These are phyloP conservation scores for Pugionium dolabratum DNA, from an alignment of 345 rosid genomes.

Conservation along the genomic window DNA sequence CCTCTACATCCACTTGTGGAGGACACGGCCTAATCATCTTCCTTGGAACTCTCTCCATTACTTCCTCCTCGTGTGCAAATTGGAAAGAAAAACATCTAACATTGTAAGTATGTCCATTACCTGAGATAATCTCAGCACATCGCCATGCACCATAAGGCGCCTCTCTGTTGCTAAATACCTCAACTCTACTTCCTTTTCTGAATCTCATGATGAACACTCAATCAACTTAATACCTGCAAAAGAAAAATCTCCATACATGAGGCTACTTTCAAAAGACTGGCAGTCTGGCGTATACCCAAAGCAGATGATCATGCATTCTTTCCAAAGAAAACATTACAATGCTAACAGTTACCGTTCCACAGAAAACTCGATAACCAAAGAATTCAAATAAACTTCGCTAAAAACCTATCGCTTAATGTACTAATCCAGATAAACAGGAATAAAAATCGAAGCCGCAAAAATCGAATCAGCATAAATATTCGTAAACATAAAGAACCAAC, in stretches of 20 bases:
- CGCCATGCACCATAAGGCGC: slow-evolving; percentile 63
- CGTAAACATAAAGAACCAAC: too few relatives aligned
- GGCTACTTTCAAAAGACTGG: neutral
- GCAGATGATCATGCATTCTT: slow-evolving; percentile 3
- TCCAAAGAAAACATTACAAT: neutral
- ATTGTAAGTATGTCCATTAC: slow-evolving; percentile 65
- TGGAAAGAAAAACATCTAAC: slow-evolving; percentile 45
- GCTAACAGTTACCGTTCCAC: neutral
- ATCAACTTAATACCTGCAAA: slow-evolving; percentile 28
- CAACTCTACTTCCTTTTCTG: slow-evolving; percentile 68
- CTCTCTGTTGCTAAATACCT: slow-evolving; percentile 60
- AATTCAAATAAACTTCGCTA: neutral
- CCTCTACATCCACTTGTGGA: slow-evolving; percentile 47
- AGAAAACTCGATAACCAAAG: neutral
- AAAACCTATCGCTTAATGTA: neutral
- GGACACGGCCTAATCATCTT: slow-evolving; percentile 69
- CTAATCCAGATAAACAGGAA: too few relatives aligned
- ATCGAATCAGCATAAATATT: too few relatives aligned
- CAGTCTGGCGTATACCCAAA: neutral
- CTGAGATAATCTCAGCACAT: slow-evolving; percentile 59
- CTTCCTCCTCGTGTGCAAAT: slow-evolving; percentile 8
- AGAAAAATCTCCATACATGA: slow-evolving; percentile 2
- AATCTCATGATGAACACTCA: slow-evolving; percentile 52
- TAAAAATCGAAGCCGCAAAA: too few relatives aligned
- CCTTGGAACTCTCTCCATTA: slow-evolving; percentile 57